Evolutionary conservation across 2,329 filamentous ascomycete species (phyloP).

Genomic region (Cladophialophora psammophila): DNA sequence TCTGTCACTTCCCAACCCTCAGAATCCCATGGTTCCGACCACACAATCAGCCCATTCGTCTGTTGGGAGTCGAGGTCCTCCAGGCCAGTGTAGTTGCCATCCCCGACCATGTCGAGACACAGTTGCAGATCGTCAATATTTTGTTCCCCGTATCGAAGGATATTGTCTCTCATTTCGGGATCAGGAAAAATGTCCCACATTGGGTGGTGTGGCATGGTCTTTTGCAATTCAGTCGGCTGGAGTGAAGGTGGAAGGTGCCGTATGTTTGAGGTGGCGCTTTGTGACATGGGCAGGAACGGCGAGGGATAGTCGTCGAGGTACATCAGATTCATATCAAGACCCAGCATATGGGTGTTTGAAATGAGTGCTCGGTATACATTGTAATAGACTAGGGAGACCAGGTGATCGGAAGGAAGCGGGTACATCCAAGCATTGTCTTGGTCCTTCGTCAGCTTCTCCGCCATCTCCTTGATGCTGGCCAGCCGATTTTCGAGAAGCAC

Average conservation of each 20-base stretch:
- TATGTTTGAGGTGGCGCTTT: conserved; percentile 30
- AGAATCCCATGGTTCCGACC: conserved; percentile 57
- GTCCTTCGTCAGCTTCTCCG: conserved; percentile 10
- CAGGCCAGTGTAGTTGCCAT: conserved; percentile 12
- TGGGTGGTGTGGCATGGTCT: conserved; percentile 51
- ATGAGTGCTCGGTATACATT: conserved; percentile 48
- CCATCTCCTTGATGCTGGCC: conserved; percentile 22
- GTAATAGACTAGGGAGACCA: conserved; percentile 46
- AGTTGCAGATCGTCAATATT: conserved; percentile 47
- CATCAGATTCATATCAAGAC: conserved; percentile 38
- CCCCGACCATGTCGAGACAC: conserved; percentile 50
- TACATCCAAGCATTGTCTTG: conserved; percentile 24
- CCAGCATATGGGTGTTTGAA: conserved; percentile 44
- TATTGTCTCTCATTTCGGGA: conserved; percentile 51
- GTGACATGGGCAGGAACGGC: conserved; percentile 35
- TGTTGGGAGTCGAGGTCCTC: conserved; percentile 21
- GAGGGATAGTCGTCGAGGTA: conserved; percentile 38
- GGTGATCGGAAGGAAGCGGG: conserved; percentile 44
- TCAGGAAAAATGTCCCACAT: conserved; percentile 50
- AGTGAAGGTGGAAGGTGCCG: conserved; percentile 42
- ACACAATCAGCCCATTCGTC: conserved; percentile 54
- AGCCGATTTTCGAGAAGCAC: conserved; percentile 25
- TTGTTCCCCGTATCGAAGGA: conserved; percentile 44
- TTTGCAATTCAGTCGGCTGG: conserved; percentile 51
- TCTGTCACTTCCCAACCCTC: conserved; percentile 58